Evolutionary conservation across 2,329 filamentous ascomycete species (phyloP).

Genomic region (Clonostachys rhizophaga): DNA sequence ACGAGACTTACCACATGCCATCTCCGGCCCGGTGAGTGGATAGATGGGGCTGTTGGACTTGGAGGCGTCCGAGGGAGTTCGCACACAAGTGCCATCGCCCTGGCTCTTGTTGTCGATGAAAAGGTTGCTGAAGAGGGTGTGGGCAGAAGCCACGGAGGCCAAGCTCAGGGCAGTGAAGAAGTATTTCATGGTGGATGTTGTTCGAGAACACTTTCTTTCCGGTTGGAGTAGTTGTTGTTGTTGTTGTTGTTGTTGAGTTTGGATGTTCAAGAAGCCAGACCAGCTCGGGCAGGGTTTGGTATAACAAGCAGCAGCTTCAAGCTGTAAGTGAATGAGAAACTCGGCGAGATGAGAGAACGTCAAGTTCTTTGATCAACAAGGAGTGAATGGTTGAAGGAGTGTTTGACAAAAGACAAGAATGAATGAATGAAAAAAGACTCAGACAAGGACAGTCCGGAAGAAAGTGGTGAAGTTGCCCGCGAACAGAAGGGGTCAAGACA

Average conservation of each 20-base stretch:
- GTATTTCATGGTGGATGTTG: conserved; percentile 27
- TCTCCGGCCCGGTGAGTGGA: conserved; percentile 52
- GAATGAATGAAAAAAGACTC: not conserved
- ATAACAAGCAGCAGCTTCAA: not conserved
- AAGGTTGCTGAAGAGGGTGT: conserved; percentile 61
- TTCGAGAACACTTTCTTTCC: too few relatives aligned
- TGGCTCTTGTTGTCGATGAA: conserved; percentile 58
- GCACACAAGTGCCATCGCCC: conserved; percentile 68
- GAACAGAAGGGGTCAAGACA: not conserved
- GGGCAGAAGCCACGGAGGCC: conserved; percentile 36
- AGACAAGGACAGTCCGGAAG: not conserved
- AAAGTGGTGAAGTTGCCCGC: not conserved
- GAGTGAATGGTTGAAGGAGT: too few relatives aligned
- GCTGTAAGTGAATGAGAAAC: not conserved
- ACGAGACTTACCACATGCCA: conserved; percentile 62
- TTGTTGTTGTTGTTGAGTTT: too few relatives aligned
- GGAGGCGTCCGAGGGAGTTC: conserved; percentile 52
- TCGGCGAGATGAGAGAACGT: not conserved
- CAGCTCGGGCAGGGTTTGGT: too few relatives aligned
- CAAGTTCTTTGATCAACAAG: not conserved
- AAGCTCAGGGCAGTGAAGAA: conserved; percentile 23
- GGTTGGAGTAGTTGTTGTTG: too few relatives aligned
- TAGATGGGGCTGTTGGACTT: conserved; percentile 54
- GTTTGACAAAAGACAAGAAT: not conserved
- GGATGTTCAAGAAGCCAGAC: too few relatives aligned